These are phyloP conservation scores for Lolium multiflorum DNA, from an alignment of 176 grass and related monocot species.

Conservation along the genomic window DNA sequence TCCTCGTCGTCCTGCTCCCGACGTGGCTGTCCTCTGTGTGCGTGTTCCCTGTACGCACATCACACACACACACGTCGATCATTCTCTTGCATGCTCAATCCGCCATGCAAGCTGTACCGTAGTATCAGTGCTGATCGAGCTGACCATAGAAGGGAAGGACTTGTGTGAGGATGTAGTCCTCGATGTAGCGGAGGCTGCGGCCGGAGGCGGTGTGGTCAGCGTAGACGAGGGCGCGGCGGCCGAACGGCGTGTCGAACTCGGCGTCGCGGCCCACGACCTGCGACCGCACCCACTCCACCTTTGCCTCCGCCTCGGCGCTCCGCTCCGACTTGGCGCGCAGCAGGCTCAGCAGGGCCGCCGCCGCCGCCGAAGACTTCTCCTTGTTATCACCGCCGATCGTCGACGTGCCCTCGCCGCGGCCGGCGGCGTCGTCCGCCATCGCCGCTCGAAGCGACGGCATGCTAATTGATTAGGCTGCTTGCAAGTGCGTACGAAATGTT, in stretches of 20 bases:
- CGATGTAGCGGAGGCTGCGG: slow-evolving; percentile 63
- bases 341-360: slow-evolving; percentile 33
- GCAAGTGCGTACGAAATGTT: slow-evolving; percentile 3
- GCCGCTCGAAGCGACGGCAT: slow-evolving; percentile 40
- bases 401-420: neutral
- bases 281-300: slow-evolving; percentile 56
- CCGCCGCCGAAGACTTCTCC: neutral
- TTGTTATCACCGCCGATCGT: neutral
- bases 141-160: slow-evolving; percentile 88
- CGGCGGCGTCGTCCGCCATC: neutral
- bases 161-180: slow-evolving; percentile 77
- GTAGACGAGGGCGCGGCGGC: slow-evolving; percentile 65
- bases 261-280: slow-evolving; percentile 48
- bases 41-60: slow-evolving; percentile 61
- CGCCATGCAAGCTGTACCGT: neutral
- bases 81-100: neutral
- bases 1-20: slow-evolving; percentile 66
- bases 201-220: slow-evolving; percentile 85
- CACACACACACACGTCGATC: neutral
- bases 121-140: neutral
- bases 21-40: slow-evolving; percentile 91
- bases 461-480: neutral
- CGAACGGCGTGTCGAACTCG: slow-evolving; percentile 81
- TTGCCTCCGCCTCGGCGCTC: slow-evolving; percentile 36
- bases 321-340: slow-evolving; percentile 42